phyloP scores from a whole-genome alignment of 2,329 filamentous ascomycete species.

The Periconia digitata region DNA sequence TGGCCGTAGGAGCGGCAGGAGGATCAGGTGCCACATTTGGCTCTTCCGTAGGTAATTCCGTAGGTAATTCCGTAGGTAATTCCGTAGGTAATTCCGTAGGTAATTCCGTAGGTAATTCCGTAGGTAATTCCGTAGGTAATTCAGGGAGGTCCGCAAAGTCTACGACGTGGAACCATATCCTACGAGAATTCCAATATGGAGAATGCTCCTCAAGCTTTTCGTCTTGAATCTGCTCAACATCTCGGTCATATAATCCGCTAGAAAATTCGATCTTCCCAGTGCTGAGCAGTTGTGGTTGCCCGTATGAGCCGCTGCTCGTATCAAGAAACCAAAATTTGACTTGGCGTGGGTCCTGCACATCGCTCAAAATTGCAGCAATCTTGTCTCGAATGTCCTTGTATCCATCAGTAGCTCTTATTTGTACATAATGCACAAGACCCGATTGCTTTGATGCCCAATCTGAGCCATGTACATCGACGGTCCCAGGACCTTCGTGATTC shows the following conservation, averaged over 20 bases:
- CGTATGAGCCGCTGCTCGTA: conserved; percentile 28
- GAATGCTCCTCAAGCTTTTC: conserved; percentile 29
- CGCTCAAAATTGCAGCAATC: conserved; percentile 25
- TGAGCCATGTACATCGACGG: conserved; percentile 36
- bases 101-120: no score
- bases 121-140: no score
- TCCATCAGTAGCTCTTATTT: conserved; percentile 25
- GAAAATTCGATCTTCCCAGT: conserved; percentile 38
- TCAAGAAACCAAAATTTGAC: conserved; percentile 46
- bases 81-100: not conserved
- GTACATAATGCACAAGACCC: conserved; percentile 20
- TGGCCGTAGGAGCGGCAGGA: conserved; percentile 1
- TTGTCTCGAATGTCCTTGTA: conserved; percentile 34
- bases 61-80: no score
- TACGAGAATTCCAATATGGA: conserved; percentile 20
- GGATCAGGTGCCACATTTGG: not conserved
- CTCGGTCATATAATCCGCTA: conserved; percentile 30
- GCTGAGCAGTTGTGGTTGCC: conserved; percentile 30
- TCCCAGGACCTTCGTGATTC: conserved; percentile 40
- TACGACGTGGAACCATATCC: conserved; percentile 39
- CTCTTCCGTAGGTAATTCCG: conserved; percentile 19
- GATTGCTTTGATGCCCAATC: conserved; percentile 19
- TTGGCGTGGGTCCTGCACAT: conserved; percentile 41
- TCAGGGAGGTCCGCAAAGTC: conserved; percentile 34
- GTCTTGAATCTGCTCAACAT: conserved; percentile 21